Conservation (phyloP, 768 basidiomycete genomes). For the Coprinellus micaceus region DNA sequence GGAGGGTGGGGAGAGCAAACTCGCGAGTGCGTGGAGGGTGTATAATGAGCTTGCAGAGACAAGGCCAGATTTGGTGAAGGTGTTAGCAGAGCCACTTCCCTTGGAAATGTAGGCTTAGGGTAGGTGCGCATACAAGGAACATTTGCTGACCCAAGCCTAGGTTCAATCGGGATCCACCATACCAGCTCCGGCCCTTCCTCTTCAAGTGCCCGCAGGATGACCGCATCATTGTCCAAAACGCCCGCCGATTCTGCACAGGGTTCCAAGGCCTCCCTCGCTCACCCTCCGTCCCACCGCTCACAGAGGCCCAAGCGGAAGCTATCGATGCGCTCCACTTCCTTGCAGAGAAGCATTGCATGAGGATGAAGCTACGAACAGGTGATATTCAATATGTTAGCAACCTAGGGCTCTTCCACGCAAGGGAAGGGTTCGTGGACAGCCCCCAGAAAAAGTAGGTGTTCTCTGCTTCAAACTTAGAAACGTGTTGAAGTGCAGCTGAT, state of each 20-base stretch:
- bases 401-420: conserved; percentile 42
- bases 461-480: background rate
- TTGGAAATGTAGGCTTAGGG: conserved; percentile 32
- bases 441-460: conserved; percentile 27
- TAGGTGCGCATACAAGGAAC: too few species aligned
- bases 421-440: conserved; percentile 41
- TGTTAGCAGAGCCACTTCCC: conserved; percentile 40
- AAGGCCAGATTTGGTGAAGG: conserved; percentile 42
- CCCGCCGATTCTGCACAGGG: conserved; percentile 42
- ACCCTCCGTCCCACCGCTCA: conserved; percentile 39
- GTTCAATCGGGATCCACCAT: conserved; percentile 35
- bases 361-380: conserved; percentile 41
- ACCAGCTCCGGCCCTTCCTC: conserved; percentile 35
- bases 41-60: conserved; percentile 47
- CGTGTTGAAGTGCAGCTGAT: background rate
- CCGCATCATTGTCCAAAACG: conserved; percentile 43
- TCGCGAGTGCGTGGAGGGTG: conserved; percentile 42
- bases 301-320: conserved; percentile 48
- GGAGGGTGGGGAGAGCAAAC: conserved; percentile 42
- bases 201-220: conserved; percentile 31
- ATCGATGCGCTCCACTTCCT: conserved; percentile 44
- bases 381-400: conserved; percentile 47
- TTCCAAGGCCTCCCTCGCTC: conserved; percentile 33
- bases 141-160: conserved; percentile 19
- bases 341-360: conserved; percentile 40